Base-by-base conservation (phyloP, 2,329 filamentous ascomycete species). In the Coniochaeta pulveracea region DNA sequence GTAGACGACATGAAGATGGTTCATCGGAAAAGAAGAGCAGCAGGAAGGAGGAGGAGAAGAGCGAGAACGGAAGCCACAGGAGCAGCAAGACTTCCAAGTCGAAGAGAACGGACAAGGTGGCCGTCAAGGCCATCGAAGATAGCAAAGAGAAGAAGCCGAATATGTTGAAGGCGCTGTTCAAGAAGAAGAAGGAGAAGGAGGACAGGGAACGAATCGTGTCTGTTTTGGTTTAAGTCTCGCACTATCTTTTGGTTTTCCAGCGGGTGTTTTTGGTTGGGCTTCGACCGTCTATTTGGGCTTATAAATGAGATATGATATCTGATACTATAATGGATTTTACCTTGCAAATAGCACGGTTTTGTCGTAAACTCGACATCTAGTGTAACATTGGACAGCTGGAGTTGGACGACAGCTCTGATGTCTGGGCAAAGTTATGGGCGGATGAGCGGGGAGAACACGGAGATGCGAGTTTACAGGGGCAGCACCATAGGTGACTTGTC, bases 141-240 rank as follows among this genome's bases (percentile, higher is more conserved):
- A 43, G 43, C 34, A 43, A 41, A 21, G 59, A 66, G 43, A 57
- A 57, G 39, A 63, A 60, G 44, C 53, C 47, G 25, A 73, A 64
- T 46, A 69, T 75, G 68, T 60, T 76, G 40, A 75, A 73, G 56
- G 54, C 61, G 3, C 42, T 76, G 37, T 75, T 76, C 47, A 70
- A 67, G 57, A 66, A 60, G 54, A 72, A 69, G 54, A 68, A 67
- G 51, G 58, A 63, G 15, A 58, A 53, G 46, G 61, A 62, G 23
- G 56, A 58, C 35, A 52, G 52, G 30, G 48, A 51, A 21, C 47
- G 41, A 19, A 23, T 35, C 21, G 26, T 39, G 15, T 43, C 42
- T 10, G 44, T 46, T 19, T 15, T 42, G 37, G 36, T 39, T n/a
- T 45, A 32, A 43, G 4, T 24, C 8, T 17, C 21, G 30, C 10